Evolutionary conservation across 495 filamentous ascomycete species (phyloP).

Genomic region (Talaromyces thailandensis): DNA sequence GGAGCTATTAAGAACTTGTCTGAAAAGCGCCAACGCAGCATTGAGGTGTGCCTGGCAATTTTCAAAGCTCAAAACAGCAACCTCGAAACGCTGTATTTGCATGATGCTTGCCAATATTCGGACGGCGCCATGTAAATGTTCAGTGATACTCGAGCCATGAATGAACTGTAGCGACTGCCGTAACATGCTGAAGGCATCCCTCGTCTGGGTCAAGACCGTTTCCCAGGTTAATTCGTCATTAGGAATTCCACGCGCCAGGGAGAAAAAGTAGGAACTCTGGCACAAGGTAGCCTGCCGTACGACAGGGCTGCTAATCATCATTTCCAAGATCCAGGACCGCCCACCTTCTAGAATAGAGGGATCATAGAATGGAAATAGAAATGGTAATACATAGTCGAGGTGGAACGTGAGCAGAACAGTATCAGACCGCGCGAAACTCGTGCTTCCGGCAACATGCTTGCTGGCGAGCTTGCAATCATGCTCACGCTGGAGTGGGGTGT

Average conservation of each 20-base stretch:
- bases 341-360: constrained; percentile 39
- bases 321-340: constrained; percentile 41
- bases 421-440: constrained; percentile 18
- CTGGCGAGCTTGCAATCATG: background rate
- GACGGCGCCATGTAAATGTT: constrained; percentile 15
- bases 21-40: constrained; percentile 39
- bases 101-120: constrained; percentile 44
- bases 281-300: constrained; percentile 38
- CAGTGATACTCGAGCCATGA: constrained; percentile 17
- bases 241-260: constrained; percentile 22
- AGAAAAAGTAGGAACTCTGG: constrained; percentile 39
- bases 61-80: constrained; percentile 29
- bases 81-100: constrained; percentile 44
- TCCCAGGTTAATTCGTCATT: constrained; percentile 16
- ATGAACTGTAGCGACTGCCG: constrained; percentile 32
- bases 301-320: constrained; percentile 43
- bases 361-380: constrained; percentile 46
- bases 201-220: constrained; percentile 28
- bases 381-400: constrained; percentile 43
- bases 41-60: constrained; percentile 43
- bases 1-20: constrained; percentile 28
- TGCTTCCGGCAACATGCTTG: constrained; percentile 7
- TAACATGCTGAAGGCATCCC: constrained; percentile 30
- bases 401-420: constrained; percentile 29
- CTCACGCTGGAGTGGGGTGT: background rate